Conservation (phyloP, 805 yeast species). For the Schizosaccharomyces pombe region DNA sequence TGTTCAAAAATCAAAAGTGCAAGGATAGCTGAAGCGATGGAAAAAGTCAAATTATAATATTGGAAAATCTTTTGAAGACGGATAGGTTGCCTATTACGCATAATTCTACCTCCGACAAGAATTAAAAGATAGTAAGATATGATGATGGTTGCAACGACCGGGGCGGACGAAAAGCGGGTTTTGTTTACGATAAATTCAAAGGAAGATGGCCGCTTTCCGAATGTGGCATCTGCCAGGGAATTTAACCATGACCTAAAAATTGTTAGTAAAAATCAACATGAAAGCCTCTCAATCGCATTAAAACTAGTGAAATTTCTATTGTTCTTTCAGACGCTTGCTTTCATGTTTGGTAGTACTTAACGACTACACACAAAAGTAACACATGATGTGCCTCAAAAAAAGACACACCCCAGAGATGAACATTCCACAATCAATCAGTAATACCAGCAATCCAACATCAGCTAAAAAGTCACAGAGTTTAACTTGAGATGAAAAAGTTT, state of each 20-base stretch:
- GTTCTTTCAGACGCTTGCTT: too few species aligned
- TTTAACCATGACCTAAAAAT: background rate
- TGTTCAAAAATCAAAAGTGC: constrained; percentile 59
- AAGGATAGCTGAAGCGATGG: constrained; percentile 39
- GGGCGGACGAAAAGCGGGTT: constrained; percentile 33
- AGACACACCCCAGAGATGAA: too few species aligned
- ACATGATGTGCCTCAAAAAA: too few species aligned
- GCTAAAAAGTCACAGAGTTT: too few species aligned
- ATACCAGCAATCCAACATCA: too few species aligned
- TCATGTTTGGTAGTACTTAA: too few species aligned
- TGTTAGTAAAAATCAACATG: background rate
- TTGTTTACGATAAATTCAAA: constrained; percentile 42
- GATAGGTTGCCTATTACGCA: constrained; percentile 36
- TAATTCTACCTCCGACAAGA: constrained; percentile 56
- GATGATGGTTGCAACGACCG: constrained; percentile 33
- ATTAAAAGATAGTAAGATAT: constrained; percentile 48
- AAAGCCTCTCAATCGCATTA: background rate
- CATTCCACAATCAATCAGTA: too few species aligned
- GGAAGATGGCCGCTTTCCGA: constrained; percentile 34
- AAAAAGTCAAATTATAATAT: constrained; percentile 56
- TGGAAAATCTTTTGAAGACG: constrained; percentile 57
- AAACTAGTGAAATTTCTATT: background rate
- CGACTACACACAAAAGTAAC: too few species aligned
- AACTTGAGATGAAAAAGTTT: too few species aligned
- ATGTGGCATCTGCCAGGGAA: constrained; percentile 10